Conservation (phyloP, 805 yeast species). For the Torulaspora franciscae region DNA sequence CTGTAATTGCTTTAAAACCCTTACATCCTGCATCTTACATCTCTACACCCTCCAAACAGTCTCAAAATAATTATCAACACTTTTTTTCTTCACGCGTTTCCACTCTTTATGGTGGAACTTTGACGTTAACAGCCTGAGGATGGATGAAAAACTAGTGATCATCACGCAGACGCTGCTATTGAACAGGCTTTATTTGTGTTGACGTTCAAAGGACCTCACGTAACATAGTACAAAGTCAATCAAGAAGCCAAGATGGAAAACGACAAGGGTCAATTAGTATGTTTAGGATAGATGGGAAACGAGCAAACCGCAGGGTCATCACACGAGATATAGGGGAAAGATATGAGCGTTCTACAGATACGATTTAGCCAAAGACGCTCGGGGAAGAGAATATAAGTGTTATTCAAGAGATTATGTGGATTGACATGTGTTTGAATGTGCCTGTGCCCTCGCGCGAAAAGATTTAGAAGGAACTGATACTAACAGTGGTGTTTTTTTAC, state of each 20-base stretch:
- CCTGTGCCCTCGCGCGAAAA: neutral
- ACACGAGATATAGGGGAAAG: neutral
- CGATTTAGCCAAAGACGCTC: neutral
- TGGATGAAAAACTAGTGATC: conserved; percentile 2
- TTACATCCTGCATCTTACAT: neutral
- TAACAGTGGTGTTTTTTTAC: conserved; percentile 15
- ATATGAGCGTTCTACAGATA: neutral
- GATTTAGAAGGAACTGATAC: conserved; percentile 11
- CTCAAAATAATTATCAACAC: neutral
- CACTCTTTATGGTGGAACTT: neutral
- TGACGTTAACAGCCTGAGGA: neutral
- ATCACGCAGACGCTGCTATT: neutral
- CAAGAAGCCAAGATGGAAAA: conserved; percentile 83
- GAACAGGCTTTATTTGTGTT: neutral
- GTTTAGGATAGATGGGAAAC: conserved; percentile 36
- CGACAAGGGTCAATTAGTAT: conserved; percentile 99
- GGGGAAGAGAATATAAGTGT: too few relatives aligned
- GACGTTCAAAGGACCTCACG: neutral
- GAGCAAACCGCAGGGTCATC: neutral
- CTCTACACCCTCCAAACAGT: neutral
- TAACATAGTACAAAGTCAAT: conserved; percentile 13
- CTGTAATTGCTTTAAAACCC: neutral
- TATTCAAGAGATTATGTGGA: too few relatives aligned
- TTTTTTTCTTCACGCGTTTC: neutral
- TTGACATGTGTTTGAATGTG: neutral